A percentile compares a stretch with the other conserved stretches of the same genome.
Evolutionary conservation across 768 basidiomycete genomes (phyloP).

Genomic region (Tricholomella constricta): DNA sequence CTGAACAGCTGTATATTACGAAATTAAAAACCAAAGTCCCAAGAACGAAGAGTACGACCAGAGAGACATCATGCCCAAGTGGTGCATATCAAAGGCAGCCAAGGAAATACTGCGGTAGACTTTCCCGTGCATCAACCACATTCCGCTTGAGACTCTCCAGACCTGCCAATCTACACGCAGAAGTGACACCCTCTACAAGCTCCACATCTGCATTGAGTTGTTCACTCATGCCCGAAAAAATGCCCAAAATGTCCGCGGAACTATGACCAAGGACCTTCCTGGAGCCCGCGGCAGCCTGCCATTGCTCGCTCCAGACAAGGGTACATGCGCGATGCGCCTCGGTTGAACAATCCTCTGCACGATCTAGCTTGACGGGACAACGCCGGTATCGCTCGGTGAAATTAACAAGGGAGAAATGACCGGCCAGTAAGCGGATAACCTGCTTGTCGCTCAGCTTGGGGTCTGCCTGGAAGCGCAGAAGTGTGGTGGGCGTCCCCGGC

Average conservation of each 20-base stretch:
- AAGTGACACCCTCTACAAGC: conserved; percentile 24
- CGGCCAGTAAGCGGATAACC: conserved; percentile 35
- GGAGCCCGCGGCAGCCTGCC: conserved; percentile 34
- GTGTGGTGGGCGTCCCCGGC: conserved; percentile 23
- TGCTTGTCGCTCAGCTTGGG: conserved; percentile 39
- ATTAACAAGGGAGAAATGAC: conserved; percentile 37
- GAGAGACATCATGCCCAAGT: no score
- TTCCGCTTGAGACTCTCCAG: conserved; percentile 24
- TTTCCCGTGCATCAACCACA: conserved; percentile 6
- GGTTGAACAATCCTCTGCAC: conserved; percentile 20
- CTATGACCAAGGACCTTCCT: conserved; percentile 31
- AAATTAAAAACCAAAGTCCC: no score
- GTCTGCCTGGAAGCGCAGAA: conserved; percentile 35
- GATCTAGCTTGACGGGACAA: conserved; percentile 27
- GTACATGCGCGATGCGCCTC: conserved; percentile 30
- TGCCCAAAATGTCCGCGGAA: conserved; percentile 33
- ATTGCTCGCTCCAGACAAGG: conserved; percentile 33
- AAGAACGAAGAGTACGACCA: no score
- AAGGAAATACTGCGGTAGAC: conserved; percentile 17
- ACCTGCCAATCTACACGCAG: conserved; percentile 34
- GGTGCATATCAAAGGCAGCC: no score
- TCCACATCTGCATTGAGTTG: conserved; percentile 35
- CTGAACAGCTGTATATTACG: no score
- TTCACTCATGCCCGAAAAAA: conserved; percentile 34
- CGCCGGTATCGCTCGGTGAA: conserved; percentile 38